Conservation (phyloP, 2,329 filamentous ascomycete species). For the Waltergamsia citrina region DNA sequence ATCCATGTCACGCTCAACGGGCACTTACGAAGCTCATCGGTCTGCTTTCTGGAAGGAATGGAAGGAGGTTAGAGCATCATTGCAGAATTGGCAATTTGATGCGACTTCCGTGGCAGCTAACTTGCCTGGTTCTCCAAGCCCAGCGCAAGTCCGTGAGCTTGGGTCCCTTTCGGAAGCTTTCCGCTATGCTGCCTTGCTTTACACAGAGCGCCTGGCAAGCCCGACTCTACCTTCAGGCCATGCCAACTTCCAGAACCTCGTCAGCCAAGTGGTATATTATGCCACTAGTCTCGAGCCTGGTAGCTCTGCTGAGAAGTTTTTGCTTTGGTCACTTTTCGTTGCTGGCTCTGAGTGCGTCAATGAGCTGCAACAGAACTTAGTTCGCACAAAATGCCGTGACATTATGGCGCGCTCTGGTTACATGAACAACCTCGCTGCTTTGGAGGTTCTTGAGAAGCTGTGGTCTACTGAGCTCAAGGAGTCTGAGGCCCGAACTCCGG, state of each 20-base stretch:
- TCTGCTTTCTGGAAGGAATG: slow-evolving; percentile 77
- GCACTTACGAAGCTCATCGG: slow-evolving; percentile 47
- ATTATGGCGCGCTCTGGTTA: slow-evolving; percentile 87
- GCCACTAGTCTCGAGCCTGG: slow-evolving; percentile 68
- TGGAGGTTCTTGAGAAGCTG: slow-evolving; percentile 77
- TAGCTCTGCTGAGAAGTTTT: slow-evolving; percentile 71
- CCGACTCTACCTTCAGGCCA: slow-evolving; percentile 65
- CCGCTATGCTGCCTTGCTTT: slow-evolving; percentile 79
- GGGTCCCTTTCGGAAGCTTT: slow-evolving; percentile 83
- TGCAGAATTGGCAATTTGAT: slow-evolving; percentile 77
- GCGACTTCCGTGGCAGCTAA: slow-evolving; percentile 38
- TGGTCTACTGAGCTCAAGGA: slow-evolving; percentile 54
- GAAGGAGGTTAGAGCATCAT: slow-evolving; percentile 65
- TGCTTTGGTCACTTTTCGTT: slow-evolving; percentile 90
- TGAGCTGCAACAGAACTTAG: slow-evolving; percentile 66
- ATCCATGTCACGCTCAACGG: slow-evolving; percentile 28
- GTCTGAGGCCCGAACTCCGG: slow-evolving; percentile 21
- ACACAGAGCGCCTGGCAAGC: slow-evolving; percentile 78
- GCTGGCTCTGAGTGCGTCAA: slow-evolving; percentile 83
- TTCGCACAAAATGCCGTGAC: slow-evolving; percentile 72
- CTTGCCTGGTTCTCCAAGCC: slow-evolving; percentile 38
- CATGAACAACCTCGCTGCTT: slow-evolving; percentile 81
- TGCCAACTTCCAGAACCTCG: slow-evolving; percentile 73
- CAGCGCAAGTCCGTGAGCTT: slow-evolving; percentile 62
- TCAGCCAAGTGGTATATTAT: slow-evolving; percentile 74